phyloP scores from a whole-genome alignment of 2,329 filamentous ascomycete genomes.

The Colletotrichum cordylinicola region DNA sequence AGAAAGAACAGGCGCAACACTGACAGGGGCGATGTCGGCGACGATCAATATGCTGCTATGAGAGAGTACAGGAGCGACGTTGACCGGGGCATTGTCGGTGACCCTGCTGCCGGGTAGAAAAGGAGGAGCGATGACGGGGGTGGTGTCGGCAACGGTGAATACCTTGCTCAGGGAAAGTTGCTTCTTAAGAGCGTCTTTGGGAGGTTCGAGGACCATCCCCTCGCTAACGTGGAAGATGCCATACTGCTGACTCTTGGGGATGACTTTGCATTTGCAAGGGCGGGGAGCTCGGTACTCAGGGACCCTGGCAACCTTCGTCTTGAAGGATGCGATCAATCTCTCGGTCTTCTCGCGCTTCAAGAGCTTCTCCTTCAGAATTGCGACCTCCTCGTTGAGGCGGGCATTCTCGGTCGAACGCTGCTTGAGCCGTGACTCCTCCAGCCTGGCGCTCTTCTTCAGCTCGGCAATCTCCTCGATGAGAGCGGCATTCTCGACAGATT shows the following conservation, averaged over 20 bases:
- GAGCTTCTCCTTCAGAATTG: neutral
- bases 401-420: neutral
- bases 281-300: neutral
- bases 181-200: neutral
- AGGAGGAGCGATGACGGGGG: neutral
- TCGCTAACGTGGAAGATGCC: neutral
- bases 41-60: neutral
- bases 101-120: neutral
- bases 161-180: neutral
- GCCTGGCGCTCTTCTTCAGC: neutral
- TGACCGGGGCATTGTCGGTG: neutral
- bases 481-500: neutral
- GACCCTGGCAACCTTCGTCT: neutral
- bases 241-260: neutral
- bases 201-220: neutral
- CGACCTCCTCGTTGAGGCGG: neutral
- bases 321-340: neutral
- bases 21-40: neutral
- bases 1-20: neutral
- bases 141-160: neutral
- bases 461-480: neutral
- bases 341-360: neutral
- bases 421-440: neutral
- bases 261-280: neutral
- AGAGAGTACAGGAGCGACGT: neutral